Percentiles rank a stretch among this genome's conserved stretches.
phyloP scores from a whole-genome alignment of 1,284 basidiomycete genomes.

The Coniferiporia sulphurascens region DNA sequence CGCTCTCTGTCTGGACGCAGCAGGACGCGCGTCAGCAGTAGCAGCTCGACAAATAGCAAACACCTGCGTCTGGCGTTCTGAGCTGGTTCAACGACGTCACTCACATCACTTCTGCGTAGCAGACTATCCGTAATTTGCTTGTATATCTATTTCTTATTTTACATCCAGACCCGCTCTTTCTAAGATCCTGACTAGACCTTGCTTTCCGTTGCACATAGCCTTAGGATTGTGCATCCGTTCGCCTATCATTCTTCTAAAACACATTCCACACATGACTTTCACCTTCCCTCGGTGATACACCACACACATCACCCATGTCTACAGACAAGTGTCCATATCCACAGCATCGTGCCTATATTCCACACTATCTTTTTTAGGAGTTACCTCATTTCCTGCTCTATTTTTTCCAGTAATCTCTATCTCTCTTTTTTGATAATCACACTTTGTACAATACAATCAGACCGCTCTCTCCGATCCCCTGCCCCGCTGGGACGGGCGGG shows the following conservation, averaged over 20 bases:
- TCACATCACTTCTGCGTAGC: not conserved
- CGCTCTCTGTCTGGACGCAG: constrained; percentile 12
- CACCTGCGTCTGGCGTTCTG: not conserved
- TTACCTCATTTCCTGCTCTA: not conserved
- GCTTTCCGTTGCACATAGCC: not conserved
- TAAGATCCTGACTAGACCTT: not conserved
- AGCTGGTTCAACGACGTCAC: constrained; percentile 1
- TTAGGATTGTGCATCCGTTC: not conserved
- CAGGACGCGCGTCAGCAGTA: not conserved
- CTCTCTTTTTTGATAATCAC: not conserved
- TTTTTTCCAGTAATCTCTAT: not conserved
- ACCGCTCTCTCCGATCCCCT: not conserved
- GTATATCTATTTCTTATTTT: not conserved
- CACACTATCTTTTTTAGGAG: not conserved
- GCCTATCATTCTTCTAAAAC: not conserved
- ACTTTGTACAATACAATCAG: not conserved
- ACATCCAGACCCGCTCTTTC: not conserved
- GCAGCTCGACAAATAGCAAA: not conserved
- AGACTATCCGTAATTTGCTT: not conserved
- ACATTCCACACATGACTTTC: not conserved
- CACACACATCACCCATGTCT: not conserved
- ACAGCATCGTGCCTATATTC: not conserved
- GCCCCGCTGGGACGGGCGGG: too few relatives aligned
- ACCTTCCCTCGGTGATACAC: not conserved
- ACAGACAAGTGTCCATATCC: not conserved